Base-by-base conservation (phyloP, 2,329 filamentous ascomycete genomes). In the Fusarium sp. region DNA sequence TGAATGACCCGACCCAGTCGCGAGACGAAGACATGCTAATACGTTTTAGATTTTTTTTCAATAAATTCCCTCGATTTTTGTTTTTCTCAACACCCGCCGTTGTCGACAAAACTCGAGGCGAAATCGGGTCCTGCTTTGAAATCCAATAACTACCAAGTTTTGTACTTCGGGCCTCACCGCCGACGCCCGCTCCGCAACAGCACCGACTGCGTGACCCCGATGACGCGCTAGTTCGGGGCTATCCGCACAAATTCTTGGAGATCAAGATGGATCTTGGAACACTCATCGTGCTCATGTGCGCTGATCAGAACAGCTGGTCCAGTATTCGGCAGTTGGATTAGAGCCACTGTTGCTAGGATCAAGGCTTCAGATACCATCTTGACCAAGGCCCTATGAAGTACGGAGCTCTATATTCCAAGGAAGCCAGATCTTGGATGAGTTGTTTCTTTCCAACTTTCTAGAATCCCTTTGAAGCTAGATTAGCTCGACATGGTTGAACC, bases 141-240 rank as follows among this genome's bases (percentile, higher is more conserved):
- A 38, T 42, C 38, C 38, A 42, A 42, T 13, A 36, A n/a, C 14
- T 54, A 33, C 23, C n/a, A 40, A 42, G 16, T 14, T 27, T 25
- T 25, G 25, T 27, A 23, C 18, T 29, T 71, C 54, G 54, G 55
- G 58, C 58, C 65, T 66, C 61, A 71, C 61, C 65, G 68, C 65
- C 61, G 58, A 60, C 58, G 23, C 40, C 44, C 31, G 51, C 54
- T 46, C 36, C 40, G 49, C 42, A 62, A 36, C 61, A 55, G 62
- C 44, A 51, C 51, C 57, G 44, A 27, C 56, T 29, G 27, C 38
- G 55, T 59, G 57, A 49, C 59, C 64, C 67, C 68, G 60, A 69
- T 68, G 63, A 70, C 65, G 59, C 69, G 46, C 62, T 65, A 62
- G 56, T 61, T 70, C 57, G 63, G 68, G 18, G 40, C 40, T 44